Evolutionary conservation across 2,329 filamentous ascomycete species (phyloP).

Genomic region (Cladosporium phlei): DNA sequence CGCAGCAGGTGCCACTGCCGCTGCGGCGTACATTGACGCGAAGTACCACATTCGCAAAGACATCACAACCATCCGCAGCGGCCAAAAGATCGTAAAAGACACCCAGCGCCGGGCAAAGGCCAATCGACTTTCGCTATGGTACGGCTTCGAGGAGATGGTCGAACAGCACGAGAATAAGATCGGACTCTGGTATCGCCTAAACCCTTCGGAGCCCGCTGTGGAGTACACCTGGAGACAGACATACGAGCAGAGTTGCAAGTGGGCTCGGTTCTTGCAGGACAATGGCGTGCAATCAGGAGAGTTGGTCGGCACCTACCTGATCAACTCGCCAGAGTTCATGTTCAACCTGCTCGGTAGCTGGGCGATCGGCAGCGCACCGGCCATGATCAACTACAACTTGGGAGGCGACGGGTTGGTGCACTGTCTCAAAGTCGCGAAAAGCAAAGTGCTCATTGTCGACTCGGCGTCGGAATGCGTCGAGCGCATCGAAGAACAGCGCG

Average conservation of each 20-base stretch:
- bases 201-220: slow-evolving; percentile 31
- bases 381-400: slow-evolving; percentile 36
- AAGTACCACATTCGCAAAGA: slow-evolving; percentile 65
- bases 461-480: slow-evolving; percentile 47
- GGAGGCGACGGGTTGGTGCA: slow-evolving; percentile 32
- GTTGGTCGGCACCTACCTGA: slow-evolving; percentile 31
- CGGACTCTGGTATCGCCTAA: slow-evolving; percentile 63
- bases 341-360: slow-evolving; percentile 28
- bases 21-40: slow-evolving; percentile 58
- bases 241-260: slow-evolving; percentile 55
- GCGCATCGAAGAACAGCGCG: slow-evolving; percentile 51
- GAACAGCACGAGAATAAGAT: slow-evolving; percentile 38
- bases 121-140: slow-evolving; percentile 58
- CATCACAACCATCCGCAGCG: slow-evolving; percentile 42
- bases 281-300: slow-evolving; percentile 32
- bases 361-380: slow-evolving; percentile 31
- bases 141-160: slow-evolving; percentile 52
- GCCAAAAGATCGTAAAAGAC: slow-evolving; percentile 37
- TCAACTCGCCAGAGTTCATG: slow-evolving; percentile 35
- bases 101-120: slow-evolving; percentile 39
- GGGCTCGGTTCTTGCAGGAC: slow-evolving; percentile 56
- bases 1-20: slow-evolving; percentile 12
- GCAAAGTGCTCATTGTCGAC: slow-evolving; percentile 43
- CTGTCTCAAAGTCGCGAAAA: slow-evolving; percentile 34
- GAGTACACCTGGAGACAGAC: slow-evolving; percentile 55